Evolutionary conservation across 2,329 filamentous ascomycete species (phyloP).

Genomic region (Arthrobotrys sphaeroides): DNA sequence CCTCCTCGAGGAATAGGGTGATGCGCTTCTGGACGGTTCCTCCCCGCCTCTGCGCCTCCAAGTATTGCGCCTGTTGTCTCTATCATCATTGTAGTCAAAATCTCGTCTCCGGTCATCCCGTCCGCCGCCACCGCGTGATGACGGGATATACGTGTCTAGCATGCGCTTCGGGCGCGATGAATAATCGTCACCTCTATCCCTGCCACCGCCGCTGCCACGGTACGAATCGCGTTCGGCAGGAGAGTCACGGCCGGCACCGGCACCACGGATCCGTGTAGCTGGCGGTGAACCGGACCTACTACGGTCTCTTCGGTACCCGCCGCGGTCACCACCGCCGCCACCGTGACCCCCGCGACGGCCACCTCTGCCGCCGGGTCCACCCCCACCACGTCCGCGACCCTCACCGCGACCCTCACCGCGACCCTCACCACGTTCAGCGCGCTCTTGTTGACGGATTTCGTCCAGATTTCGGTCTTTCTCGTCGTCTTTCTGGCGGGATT

Average conservation of each 20-base stretch:
- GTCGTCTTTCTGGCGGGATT: constrained; percentile 75
- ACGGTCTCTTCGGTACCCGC: constrained; percentile 58
- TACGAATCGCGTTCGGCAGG: constrained; percentile 60
- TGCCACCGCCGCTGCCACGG: constrained; percentile 63
- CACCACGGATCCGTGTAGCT: constrained; percentile 62
- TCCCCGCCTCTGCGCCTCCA: constrained; percentile 59
- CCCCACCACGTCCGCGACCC: constrained; percentile 61
- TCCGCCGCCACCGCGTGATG: constrained; percentile 56
- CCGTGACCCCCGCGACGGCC: constrained; percentile 61
- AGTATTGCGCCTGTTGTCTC: constrained; percentile 52
- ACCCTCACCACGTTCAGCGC: constrained; percentile 64
- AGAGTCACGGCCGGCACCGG: constrained; percentile 60
- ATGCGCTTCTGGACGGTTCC: constrained; percentile 58
- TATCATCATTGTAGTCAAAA: constrained; percentile 59
- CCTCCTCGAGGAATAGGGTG: constrained; percentile 27
- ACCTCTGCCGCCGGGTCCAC: constrained; percentile 61
- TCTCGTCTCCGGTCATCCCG: constrained; percentile 56
- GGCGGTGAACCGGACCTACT: constrained; percentile 64
- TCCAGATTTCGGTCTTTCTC: constrained; percentile 76
- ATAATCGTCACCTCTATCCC: constrained; percentile 59
- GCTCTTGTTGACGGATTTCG: constrained; percentile 72
- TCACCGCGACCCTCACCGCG: constrained; percentile 59
- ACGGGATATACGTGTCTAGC: constrained; percentile 59
- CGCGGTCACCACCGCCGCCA: constrained; percentile 58
- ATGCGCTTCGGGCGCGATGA: constrained; percentile 59